Conservation (phyloP, 176 grass and related monocot species). For the Avena insularis region DNA sequence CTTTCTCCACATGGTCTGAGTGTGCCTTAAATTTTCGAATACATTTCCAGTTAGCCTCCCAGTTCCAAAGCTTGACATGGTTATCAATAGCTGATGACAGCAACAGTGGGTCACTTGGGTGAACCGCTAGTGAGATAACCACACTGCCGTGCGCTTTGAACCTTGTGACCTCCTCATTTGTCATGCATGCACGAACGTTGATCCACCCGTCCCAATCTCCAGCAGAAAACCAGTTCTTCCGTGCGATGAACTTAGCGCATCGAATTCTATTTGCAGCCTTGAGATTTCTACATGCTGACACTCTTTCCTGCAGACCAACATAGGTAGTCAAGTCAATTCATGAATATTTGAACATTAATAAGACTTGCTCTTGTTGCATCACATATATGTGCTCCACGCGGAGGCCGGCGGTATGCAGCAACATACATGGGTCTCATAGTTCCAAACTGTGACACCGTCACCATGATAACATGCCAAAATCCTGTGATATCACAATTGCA, state of each 20-base stretch:
- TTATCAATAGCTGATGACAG: constrained; percentile 62
- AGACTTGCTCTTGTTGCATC: too few relatives aligned
- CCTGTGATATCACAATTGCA: too few relatives aligned
- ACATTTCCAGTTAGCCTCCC: constrained; percentile 62
- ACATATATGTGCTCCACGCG: too few relatives aligned
- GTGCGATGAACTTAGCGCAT: constrained; percentile 50
- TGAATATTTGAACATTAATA: too few relatives aligned
- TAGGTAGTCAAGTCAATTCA: too few relatives aligned
- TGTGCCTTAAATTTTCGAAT: constrained; percentile 51
- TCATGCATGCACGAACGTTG: constrained; percentile 48
- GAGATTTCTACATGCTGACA: background rate
- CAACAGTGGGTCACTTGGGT: constrained; percentile 56
- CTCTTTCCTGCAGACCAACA: too few relatives aligned
- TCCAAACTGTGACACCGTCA: too few relatives aligned
- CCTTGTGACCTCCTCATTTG: constrained; percentile 39
- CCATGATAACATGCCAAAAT: too few relatives aligned
- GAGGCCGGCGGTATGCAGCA: too few relatives aligned
- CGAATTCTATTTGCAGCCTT: background rate
- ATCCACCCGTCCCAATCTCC: constrained; percentile 54
- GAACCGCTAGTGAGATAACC: constrained; percentile 48
- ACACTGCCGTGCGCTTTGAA: constrained; percentile 47
- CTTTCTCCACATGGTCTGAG: constrained; percentile 22
- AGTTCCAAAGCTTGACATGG: constrained; percentile 68
- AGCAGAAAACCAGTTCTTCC: constrained; percentile 59
- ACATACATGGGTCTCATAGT: too few relatives aligned